A percentile compares a stretch with the other conserved stretches of the same genome.
Evolutionary conservation across 1,284 basidiomycete genomes (phyloP).

Genomic region (Inonotus hispidus): DNA sequence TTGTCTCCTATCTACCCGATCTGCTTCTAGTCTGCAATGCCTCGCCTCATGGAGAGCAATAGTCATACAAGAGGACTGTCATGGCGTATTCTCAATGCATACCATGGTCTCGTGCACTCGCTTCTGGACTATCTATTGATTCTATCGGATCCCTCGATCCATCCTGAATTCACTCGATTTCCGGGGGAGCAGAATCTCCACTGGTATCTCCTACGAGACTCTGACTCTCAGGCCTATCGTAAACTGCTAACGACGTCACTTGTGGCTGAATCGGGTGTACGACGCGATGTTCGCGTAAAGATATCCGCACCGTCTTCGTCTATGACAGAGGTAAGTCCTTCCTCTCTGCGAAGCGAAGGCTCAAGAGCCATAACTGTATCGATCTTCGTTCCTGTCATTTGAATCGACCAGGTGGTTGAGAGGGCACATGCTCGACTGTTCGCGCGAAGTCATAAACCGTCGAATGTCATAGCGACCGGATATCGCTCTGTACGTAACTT

Average conservation of each 20-base stretch:
- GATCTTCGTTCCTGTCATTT: neutral
- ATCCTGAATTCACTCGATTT: neutral
- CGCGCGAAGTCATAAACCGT: constrained; percentile 32
- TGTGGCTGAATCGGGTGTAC: constrained; percentile 31
- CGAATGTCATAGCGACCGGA: constrained; percentile 60
- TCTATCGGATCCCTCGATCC: neutral
- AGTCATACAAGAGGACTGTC: neutral
- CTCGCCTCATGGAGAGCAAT: neutral
- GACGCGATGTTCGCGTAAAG: constrained; percentile 22
- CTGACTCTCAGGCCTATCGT: constrained; percentile 35
- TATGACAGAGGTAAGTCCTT: constrained; percentile 48
- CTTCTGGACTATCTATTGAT: constrained; percentile 9
- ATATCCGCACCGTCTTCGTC: constrained; percentile 37
- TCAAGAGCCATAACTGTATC: neutral
- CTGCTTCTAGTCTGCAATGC: neutral
- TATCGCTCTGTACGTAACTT: constrained; percentile 49
- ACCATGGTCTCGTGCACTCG: constrained; percentile 8
- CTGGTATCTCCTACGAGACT: constrained; percentile 22
- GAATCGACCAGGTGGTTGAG: constrained; percentile 47
- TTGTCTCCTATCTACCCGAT: neutral
- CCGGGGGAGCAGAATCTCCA: neutral
- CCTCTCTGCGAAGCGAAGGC: neutral
- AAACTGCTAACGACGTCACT: constrained; percentile 40
- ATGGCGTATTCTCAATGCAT: constrained; percentile 10
- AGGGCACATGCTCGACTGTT: constrained; percentile 52